These are phyloP conservation scores for Echinosophora koreensis DNA, from an alignment of 306 rosid species.

Conservation along the genomic window DNA sequence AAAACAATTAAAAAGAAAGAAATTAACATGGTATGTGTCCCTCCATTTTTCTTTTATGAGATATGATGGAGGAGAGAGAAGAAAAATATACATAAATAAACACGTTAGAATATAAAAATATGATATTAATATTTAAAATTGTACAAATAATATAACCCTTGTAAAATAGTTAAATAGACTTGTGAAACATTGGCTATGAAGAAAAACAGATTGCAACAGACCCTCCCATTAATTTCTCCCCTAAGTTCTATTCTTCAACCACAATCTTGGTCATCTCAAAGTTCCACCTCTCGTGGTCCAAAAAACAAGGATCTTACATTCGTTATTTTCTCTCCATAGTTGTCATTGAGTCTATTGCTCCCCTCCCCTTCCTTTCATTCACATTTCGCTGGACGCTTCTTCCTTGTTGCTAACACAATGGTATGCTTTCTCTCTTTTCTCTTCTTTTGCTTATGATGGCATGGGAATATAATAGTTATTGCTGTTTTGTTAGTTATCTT, in stretches of 20 bases:
- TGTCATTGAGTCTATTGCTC: conserved; percentile 45
- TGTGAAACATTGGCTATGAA: conserved; percentile 38
- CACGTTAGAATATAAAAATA: no score
- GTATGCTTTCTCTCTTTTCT: conserved; percentile 48
- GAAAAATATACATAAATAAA: no score
- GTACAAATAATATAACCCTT: no score
- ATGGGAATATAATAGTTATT: not conserved
- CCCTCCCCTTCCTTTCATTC: conserved; percentile 36
- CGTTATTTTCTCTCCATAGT: conserved; percentile 42
- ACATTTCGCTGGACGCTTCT: conserved; percentile 54
- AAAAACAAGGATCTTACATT: conserved; percentile 67
- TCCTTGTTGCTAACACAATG: conserved; percentile 69
- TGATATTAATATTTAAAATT: no score
- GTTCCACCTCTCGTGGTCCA: conserved; percentile 58
- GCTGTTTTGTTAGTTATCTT: not conserved
- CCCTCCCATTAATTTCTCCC: conserved; percentile 49
- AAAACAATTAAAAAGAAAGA: no score
- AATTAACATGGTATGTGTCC: no score
- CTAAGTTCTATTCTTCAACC: conserved; percentile 51
- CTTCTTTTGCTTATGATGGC: not conserved
- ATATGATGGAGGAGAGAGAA: no score
- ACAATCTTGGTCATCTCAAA: conserved; percentile 51
- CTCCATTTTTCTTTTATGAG: no score
- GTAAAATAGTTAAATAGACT: conserved; percentile 30
- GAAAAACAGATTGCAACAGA: conserved; percentile 33